These are phyloP conservation scores for Paratinospora sagittata DNA, from an alignment of 164 flowering plant species.

Conservation along the genomic window DNA sequence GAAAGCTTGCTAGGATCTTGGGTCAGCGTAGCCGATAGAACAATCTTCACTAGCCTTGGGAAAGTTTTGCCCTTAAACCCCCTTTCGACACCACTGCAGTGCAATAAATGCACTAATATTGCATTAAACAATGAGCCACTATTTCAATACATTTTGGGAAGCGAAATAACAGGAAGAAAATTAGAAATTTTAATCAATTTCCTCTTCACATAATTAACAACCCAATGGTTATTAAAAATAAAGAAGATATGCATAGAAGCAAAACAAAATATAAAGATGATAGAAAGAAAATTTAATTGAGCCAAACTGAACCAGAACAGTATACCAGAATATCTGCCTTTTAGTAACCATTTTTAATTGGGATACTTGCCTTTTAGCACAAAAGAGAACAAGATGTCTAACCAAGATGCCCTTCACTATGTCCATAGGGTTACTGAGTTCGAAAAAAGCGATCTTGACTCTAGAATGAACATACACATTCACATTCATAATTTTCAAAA, in stretches of 20 bases:
- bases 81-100: constrained; percentile 75
- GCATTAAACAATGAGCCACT: not conserved
- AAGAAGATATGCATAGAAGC: not conserved
- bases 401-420: no score
- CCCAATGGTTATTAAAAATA: not conserved
- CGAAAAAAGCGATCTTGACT: no score
- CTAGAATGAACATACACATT: no score
- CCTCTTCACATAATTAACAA: not conserved
- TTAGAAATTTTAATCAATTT: not conserved
- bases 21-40: constrained; percentile 86
- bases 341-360: no score
- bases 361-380: no score
- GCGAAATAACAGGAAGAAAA: not conserved
- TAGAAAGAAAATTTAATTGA: not conserved
- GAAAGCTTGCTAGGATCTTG: constrained; percentile 90
- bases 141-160: not conserved
- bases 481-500: no score
- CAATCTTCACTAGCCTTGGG: constrained; percentile 82
- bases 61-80: constrained; percentile 66
- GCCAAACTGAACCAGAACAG: no score
- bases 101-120: no score
- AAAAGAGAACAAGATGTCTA: no score
- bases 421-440: no score
- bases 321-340: no score
- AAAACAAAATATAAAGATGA: not conserved